Conservation (phyloP, 306 rosid genomes). For the Trichosanthes cucumerina region DNA sequence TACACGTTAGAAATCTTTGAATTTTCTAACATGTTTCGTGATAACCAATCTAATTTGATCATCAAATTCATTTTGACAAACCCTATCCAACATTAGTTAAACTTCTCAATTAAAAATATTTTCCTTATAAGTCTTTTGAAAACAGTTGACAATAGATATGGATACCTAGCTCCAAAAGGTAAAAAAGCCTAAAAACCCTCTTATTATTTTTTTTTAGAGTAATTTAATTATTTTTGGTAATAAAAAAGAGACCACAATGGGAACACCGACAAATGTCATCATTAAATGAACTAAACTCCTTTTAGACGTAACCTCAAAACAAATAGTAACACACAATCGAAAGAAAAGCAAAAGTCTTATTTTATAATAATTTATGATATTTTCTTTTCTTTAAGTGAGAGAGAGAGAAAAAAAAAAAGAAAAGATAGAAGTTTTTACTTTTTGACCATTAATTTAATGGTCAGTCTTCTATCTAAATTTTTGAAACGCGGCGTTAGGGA, state of each 20-base stretch:
- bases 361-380: neutral
- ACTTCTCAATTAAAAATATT: neutral
- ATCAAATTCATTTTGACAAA: no score
- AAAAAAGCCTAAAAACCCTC: no score
- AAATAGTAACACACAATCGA: neutral
- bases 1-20: no score
- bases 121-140: no score
- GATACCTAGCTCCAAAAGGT: no score
- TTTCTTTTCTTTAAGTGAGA: neutral
- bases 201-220: no score
- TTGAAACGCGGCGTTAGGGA: neutral
- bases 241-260: neutral
- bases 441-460: no score
- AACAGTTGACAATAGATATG: no score
- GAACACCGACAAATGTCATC: neutral
- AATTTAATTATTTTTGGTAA: neutral
- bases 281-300: neutral
- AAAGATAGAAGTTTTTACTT: neutral
- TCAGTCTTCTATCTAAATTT: neutral
- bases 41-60: no score
- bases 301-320: neutral
- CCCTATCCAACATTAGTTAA: neutral
- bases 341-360: neutral
- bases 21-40: no score
- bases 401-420: neutral